These are phyloP conservation scores for Phytophthora hibernalis DNA, from an alignment of 352 stramenopile genomes.

Conservation along the genomic window DNA sequence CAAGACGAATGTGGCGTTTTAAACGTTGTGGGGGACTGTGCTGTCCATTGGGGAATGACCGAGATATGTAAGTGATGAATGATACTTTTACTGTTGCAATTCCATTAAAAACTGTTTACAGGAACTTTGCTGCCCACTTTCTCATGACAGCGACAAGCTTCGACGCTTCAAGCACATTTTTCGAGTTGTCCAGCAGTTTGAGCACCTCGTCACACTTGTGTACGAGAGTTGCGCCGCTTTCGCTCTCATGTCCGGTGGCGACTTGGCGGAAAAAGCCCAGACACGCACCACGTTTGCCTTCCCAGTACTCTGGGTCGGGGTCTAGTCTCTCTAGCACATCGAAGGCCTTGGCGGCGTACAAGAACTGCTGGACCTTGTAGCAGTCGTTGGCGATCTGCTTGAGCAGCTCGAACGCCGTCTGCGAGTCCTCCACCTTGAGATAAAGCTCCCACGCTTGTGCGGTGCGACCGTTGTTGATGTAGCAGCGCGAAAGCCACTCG, in stretches of 20 bases:
- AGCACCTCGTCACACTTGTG: constrained; percentile 59
- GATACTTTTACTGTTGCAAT: background rate
- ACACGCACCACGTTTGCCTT: constrained; percentile 76
- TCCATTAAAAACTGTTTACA: background rate
- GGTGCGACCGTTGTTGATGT: constrained; percentile 46
- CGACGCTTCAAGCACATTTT: constrained; percentile 60
- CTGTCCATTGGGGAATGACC: background rate
- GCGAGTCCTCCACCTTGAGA: constrained; percentile 56
- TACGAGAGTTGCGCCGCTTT: constrained; percentile 6
- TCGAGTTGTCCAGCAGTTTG: constrained; percentile 56
- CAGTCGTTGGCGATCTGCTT: constrained; percentile 78
- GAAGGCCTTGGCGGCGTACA: constrained; percentile 73
- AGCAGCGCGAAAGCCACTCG: constrained; percentile 65
- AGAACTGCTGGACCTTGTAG: constrained; percentile 67
- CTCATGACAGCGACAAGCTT: constrained; percentile 50
- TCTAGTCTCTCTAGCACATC: constrained; percentile 79
- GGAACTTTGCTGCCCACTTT: constrained; percentile 44
- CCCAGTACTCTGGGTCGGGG: constrained; percentile 76
- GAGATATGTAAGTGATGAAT: background rate
- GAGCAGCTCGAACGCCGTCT: constrained; percentile 57
- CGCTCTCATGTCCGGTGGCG: constrained; percentile 39
- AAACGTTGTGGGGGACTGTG: background rate
- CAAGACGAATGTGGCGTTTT: background rate
- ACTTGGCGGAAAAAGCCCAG: constrained; percentile 71
- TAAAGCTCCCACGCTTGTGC: constrained; percentile 73